Evolutionary conservation across 2,329 filamentous ascomycete species (phyloP), one percentile per base, ranked within the genome.

Genomic region (Aspergillus vadensis): DNA sequence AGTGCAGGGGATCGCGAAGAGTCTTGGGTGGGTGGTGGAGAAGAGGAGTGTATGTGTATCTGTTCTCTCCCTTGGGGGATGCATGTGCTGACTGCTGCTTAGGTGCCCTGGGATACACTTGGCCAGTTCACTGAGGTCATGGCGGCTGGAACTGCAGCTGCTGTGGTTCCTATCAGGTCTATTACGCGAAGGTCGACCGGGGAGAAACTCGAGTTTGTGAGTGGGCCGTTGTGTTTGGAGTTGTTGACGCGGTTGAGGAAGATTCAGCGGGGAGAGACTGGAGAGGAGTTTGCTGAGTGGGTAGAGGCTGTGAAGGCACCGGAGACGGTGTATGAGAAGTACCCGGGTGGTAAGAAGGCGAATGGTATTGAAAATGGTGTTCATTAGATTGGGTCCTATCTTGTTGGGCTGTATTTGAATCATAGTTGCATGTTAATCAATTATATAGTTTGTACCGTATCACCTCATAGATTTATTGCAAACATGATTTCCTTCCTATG

Each of bases 11-110:
- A 21, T 58, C 8, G 47, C 56, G 25, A 48, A 25, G 39, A 10
- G 9, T 17, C 14, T 58, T 5, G 56, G 56, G 5, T 58, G 56
- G 56, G 38, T 10, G 6, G 56, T 58, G 10, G 56, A 58, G 49
- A 43, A 36, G 10, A 23, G 56, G 23, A 43, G 47, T 17, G 56
- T 58, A 30, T 30, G 48, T 58, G 8, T 5, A 2, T 8, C 7
- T 49, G 5, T 41, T 43, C 15, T 49, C 23, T 32, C 8, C 3
- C 7, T n/a, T 48, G 44, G 3, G 19, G 4, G 0, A 10, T 12
- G 21, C 3, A 27, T 23, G 8, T 32, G 44, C 30, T 41, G 21
- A 51, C 17, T n/a, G 21, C n/a, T 39, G 27, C n/a, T 38, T 17
- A 58, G 56, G 52, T 58, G 21, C 47, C 47, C 2, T 58, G 51